A percentile compares a stretch with the other conserved stretches of the same genome.
Evolutionary conservation across 2,329 filamentous ascomycete genomes (phyloP).

Genomic region (Exophiala oligosperma): DNA sequence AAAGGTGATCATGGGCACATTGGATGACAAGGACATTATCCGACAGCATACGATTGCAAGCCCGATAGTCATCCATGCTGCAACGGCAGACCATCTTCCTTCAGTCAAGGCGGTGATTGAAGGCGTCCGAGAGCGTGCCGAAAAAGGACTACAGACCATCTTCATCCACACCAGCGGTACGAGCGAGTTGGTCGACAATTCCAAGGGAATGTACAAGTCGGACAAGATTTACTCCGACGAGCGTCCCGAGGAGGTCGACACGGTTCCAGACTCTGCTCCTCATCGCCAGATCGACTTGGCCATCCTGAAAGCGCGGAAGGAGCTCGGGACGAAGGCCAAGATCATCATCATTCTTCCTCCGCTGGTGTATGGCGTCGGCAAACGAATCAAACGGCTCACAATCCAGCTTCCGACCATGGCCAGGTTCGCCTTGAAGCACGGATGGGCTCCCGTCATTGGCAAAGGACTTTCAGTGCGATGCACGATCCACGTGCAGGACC

Average conservation of each 20-base stretch:
- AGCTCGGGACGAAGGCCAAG: slow-evolving; percentile 44
- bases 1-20: slow-evolving; percentile 40
- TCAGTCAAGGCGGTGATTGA: slow-evolving; percentile 47
- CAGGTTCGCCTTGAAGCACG: slow-evolving; percentile 51
- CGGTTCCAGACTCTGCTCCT: slow-evolving; percentile 42
- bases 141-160: slow-evolving; percentile 40
- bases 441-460: slow-evolving; percentile 47
- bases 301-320: slow-evolving; percentile 40
- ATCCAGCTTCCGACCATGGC: slow-evolving; percentile 51
- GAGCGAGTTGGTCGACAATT: slow-evolving; percentile 41
- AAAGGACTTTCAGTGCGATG: slow-evolving; percentile 44
- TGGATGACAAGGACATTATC: slow-evolving; percentile 45
- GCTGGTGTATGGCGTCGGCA: slow-evolving; percentile 48
- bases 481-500: slow-evolving; percentile 50
- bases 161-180: slow-evolving; percentile 53
- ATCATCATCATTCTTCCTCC: slow-evolving; percentile 51
- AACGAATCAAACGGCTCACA: slow-evolving; percentile 41
- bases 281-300: slow-evolving; percentile 49
- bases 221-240: slow-evolving; percentile 47
- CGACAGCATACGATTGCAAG: slow-evolving; percentile 36
- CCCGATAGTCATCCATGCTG: slow-evolving; percentile 51
- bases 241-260: slow-evolving; percentile 41
- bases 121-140: slow-evolving; percentile 43
- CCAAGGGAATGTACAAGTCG: slow-evolving; percentile 35
- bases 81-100: slow-evolving; percentile 50